Percentiles rank a stretch among this genome's conserved stretches.
Conservation (phyloP, 2,329 filamentous ascomycete species). For the Lachnellula suecica region DNA sequence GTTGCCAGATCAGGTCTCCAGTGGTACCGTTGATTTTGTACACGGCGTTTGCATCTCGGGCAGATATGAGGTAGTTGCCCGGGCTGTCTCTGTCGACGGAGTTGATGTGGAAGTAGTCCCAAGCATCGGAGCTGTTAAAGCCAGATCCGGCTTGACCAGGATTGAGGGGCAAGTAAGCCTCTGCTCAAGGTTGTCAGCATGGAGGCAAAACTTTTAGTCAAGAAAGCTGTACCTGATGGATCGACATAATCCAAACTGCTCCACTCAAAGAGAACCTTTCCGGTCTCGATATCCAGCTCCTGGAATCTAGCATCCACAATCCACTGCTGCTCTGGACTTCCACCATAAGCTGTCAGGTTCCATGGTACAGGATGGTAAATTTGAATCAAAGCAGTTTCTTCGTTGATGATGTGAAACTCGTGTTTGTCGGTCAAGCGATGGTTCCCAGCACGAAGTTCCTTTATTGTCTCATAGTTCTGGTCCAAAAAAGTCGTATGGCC, state of each 20-base stretch:
- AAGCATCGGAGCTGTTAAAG: constrained; percentile 40
- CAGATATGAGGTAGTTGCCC: constrained; percentile 48
- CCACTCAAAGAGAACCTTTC: constrained; percentile 59
- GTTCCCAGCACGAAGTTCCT: constrained; percentile 50
- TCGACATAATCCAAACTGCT: constrained; percentile 49
- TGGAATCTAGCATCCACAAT: constrained; percentile 55
- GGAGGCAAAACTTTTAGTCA: constrained; percentile 8
- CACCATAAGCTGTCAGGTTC: constrained; percentile 46
- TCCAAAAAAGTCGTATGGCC: constrained; percentile 54
- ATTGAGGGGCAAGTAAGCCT: constrained; percentile 45
- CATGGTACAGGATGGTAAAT: constrained; percentile 50
- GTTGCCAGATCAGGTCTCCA: constrained; percentile 47
- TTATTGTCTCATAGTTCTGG: constrained; percentile 53
- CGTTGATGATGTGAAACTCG: constrained; percentile 54
- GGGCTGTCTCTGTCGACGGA: constrained; percentile 38
- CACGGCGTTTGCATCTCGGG: constrained; percentile 43
- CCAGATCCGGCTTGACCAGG: constrained; percentile 42
- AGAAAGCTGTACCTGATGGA: constrained; percentile 41
- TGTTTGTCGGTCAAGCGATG: constrained; percentile 51
- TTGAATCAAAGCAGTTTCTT: constrained; percentile 52
- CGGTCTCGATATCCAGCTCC: constrained; percentile 41
- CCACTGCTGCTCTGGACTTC: constrained; percentile 49
- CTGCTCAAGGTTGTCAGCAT: constrained; percentile 26
- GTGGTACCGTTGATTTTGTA: constrained; percentile 47
- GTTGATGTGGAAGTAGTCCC: constrained; percentile 37